phyloP scores from a whole-genome alignment of 345 rosid genomes.

The Eucalyptus globulus region DNA sequence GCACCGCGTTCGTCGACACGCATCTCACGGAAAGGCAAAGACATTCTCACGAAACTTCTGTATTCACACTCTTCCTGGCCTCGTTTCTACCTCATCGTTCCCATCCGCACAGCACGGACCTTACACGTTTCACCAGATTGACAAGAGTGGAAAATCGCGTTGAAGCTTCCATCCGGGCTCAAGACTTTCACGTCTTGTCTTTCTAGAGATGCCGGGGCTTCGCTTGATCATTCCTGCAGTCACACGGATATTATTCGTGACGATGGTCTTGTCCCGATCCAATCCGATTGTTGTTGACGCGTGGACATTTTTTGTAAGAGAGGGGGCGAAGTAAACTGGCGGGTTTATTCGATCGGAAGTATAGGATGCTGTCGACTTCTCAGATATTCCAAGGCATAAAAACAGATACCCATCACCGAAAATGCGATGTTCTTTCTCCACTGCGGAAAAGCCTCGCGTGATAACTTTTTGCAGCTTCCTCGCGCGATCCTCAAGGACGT shows the following conservation, averaged over 20 bases:
- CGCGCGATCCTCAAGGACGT: not conserved
- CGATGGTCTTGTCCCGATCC: not conserved
- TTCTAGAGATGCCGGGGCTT: not conserved
- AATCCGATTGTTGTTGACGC: not conserved
- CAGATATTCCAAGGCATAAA: not conserved
- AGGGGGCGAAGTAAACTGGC: not conserved
- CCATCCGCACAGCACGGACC: not conserved
- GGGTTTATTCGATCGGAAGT: not conserved
- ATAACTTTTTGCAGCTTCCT: not conserved
- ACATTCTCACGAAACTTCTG: not conserved
- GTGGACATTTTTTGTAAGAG: not conserved
- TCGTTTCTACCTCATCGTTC: not conserved
- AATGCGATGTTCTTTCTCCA: not conserved
- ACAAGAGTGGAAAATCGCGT: not conserved
- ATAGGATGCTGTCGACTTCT: not conserved
- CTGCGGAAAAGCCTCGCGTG: not conserved
- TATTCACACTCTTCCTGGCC: not conserved
- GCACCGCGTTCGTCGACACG: not conserved
- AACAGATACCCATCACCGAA: not conserved
- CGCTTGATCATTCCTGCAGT: not conserved
- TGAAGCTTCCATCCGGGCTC: not conserved
- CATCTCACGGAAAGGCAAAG: not conserved
- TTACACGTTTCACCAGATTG: not conserved
- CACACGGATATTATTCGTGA: not conserved
- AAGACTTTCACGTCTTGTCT: not conserved